Conservation (phyloP, 1,139 yeast genomes). For the Diutina rugosa region DNA sequence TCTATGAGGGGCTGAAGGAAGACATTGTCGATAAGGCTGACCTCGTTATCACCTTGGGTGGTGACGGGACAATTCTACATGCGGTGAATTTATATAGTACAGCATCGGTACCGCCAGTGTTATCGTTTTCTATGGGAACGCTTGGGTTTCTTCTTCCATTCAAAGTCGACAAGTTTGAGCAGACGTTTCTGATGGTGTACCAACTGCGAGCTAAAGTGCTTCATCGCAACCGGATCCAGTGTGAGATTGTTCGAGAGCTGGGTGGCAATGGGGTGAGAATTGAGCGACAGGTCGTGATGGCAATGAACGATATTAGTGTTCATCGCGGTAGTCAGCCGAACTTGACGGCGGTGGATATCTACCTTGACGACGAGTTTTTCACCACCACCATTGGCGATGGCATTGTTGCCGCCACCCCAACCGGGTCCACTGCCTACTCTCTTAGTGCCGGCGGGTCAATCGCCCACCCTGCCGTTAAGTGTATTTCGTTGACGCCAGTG, state of each 20-base stretch:
- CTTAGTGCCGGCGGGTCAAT: slow-evolving; percentile 86
- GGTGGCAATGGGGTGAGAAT: not conserved
- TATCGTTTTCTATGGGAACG: slow-evolving; percentile 85
- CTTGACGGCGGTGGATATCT: slow-evolving; percentile 68
- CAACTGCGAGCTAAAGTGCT: slow-evolving; percentile 57
- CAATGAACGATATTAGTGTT: slow-evolving; percentile 82
- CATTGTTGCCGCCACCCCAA: slow-evolving; percentile 72
- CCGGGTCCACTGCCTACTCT: slow-evolving; percentile 93
- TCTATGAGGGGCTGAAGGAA: slow-evolving; percentile 7
- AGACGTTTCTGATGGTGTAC: slow-evolving; percentile 56
- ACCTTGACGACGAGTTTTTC: slow-evolving; percentile 66
- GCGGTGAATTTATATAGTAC: slow-evolving; percentile 58
- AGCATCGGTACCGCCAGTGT: slow-evolving; percentile 70
- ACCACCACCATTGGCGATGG: slow-evolving; percentile 94
- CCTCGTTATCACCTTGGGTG: slow-evolving; percentile 76
- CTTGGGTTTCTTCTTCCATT: slow-evolving; percentile 85
- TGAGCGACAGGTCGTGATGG: slow-evolving; percentile 12
- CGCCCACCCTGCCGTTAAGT: slow-evolving; percentile 78
- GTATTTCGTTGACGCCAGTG: slow-evolving; percentile 75
- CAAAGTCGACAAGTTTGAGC: slow-evolving; percentile 47
- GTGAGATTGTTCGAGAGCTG: slow-evolving; percentile 44
- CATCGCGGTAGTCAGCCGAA: slow-evolving; percentile 89
- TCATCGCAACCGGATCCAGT: slow-evolving; percentile 66
- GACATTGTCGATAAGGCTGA: slow-evolving; percentile 53
- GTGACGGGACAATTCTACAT: slow-evolving; percentile 86